Percentiles rank a stretch among this genome's conserved stretches.
phyloP scores from a whole-genome alignment of 768 basidiomycete genomes.

The Podaxis sp. region DNA sequence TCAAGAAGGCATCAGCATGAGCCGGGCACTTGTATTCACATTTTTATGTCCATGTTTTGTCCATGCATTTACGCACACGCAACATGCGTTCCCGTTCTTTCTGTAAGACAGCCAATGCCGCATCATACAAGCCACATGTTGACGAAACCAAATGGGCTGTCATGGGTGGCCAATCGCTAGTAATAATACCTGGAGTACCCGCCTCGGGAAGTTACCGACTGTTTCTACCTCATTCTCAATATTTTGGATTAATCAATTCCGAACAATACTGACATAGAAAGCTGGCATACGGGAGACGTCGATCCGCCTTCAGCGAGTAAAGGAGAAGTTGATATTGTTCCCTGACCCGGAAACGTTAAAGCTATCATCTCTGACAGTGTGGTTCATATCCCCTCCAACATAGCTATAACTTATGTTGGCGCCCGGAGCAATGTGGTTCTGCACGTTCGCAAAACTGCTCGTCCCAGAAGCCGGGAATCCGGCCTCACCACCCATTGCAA shows the following conservation, averaged over 20 bases:
- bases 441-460: neutral
- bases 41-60: slow-evolving; percentile 9
- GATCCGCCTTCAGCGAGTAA: neutral
- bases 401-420: neutral
- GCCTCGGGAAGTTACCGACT: neutral
- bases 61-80: slow-evolving; percentile 4
- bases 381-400: neutral
- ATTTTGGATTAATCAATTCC: neutral
- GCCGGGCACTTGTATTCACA: slow-evolving; percentile 12
- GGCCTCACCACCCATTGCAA: neutral
- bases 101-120: neutral
- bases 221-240: neutral
- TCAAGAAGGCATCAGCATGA: slow-evolving; percentile 47
- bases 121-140: neutral
- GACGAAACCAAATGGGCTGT: neutral
- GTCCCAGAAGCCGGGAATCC: neutral
- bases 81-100: neutral
- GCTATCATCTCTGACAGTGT: neutral
- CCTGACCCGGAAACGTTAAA: neutral
- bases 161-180: neutral
- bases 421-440: neutral
- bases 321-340: slow-evolving; percentile 4
- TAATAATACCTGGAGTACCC: neutral
- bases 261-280: neutral
- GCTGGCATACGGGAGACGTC: neutral